These are phyloP conservation scores for Phytophthora vignae DNA, from an alignment of 352 stramenopile genomes.

Conservation along the genomic window DNA sequence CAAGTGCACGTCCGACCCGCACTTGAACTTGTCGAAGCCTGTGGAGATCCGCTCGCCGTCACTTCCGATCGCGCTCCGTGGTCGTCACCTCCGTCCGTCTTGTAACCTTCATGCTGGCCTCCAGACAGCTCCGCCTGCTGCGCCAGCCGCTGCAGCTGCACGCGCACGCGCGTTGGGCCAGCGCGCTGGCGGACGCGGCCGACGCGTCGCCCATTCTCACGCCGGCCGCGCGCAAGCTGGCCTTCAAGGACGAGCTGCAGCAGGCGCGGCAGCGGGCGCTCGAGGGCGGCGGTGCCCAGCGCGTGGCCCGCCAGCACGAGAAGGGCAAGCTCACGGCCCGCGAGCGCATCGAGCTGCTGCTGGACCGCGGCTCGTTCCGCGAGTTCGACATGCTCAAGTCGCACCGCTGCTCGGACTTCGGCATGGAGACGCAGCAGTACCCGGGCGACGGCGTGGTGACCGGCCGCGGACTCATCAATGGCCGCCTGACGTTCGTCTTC, in stretches of 20 bases:
- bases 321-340: slow-evolving; percentile 97
- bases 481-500: slow-evolving; percentile 97
- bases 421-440: slow-evolving; percentile 93
- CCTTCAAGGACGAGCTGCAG: slow-evolving; percentile 76
- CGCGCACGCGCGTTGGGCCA: slow-evolving; percentile 51
- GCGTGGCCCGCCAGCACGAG: slow-evolving; percentile 93
- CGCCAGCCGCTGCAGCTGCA: slow-evolving; percentile 36
- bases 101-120: slow-evolving; percentile 18
- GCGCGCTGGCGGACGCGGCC: slow-evolving; percentile 39
- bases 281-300: slow-evolving; percentile 84
- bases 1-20: slow-evolving; percentile 14
- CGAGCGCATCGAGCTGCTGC: slow-evolving; percentile 95
- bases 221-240: slow-evolving; percentile 69
- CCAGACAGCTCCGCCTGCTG: slow-evolving; percentile 29
- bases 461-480: slow-evolving; percentile 95
- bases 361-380: slow-evolving; percentile 95
- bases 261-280: slow-evolving; percentile 79
- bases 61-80: slow-evolving; percentile 25
- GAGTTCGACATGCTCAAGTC: slow-evolving; percentile 98
- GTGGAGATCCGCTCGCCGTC: slow-evolving; percentile 6
- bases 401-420: slow-evolving; percentile 98
- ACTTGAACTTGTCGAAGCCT: slow-evolving; percentile 24
- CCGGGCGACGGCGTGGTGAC: slow-evolving; percentile 97
- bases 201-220: slow-evolving; percentile 45
- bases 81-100: neutral